Evolutionary conservation across 352 stramenopile species (phyloP).

Genomic region (Phytophthora vignae): DNA sequence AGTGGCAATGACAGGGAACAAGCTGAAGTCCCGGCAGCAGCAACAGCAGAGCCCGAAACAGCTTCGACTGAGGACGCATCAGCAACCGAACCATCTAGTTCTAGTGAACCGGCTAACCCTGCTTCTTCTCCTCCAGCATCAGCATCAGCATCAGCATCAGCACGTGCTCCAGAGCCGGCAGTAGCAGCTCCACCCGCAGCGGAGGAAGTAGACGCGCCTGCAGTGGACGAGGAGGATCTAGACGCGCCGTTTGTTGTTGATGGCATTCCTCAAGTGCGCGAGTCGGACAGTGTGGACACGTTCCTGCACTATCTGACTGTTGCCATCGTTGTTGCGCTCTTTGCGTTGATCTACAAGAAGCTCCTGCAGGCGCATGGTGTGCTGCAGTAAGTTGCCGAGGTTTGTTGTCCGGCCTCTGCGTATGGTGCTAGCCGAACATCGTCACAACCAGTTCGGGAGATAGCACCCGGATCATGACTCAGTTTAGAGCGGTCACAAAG

Average conservation of each 20-base stretch:
- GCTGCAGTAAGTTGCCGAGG: slow-evolving; percentile 40
- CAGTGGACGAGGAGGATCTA: slow-evolving; percentile 18
- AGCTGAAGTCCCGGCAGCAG: slow-evolving; percentile 1
- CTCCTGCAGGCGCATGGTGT: slow-evolving; percentile 81
- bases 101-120: background rate
- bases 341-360: slow-evolving; percentile 84
- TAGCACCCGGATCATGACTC: background rate
- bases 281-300: slow-evolving; percentile 59
- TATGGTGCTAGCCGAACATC: background rate
- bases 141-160: no score
- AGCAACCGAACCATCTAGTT: slow-evolving; percentile 14
- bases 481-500: slow-evolving; percentile 5
- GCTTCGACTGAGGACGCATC: slow-evolving; percentile 4
- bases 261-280: slow-evolving; percentile 33
- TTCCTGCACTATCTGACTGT: slow-evolving; percentile 78
- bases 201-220: slow-evolving; percentile 9
- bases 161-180: slow-evolving; percentile 5
- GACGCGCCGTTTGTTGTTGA: slow-evolving; percentile 22
- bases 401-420: background rate
- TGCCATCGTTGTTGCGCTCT: slow-evolving; percentile 69
- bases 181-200: background rate
- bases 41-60: slow-evolving; percentile 1
- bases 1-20: slow-evolving; percentile 5
- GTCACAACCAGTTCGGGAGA: background rate
- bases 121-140: slow-evolving; percentile 1